These are phyloP conservation scores for Lecanicillium sp. DNA, from an alignment of 2,329 filamentous ascomycete species.

Conservation along the genomic window DNA sequence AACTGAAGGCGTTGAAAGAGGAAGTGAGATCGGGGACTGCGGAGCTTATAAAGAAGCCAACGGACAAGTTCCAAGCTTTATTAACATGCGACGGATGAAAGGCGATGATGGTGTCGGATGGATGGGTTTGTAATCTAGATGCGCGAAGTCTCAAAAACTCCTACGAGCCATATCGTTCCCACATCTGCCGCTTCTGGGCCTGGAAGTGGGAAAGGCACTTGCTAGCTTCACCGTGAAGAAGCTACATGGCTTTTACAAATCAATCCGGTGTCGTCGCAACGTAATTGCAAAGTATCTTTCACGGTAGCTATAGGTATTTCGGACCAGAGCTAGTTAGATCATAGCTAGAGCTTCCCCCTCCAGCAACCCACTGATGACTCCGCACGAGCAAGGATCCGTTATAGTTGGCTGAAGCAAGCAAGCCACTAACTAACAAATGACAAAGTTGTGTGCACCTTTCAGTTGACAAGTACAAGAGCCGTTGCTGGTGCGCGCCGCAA, in stretches of 20 bases:
- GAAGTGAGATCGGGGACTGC: no score
- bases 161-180: constrained; percentile 1
- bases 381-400: not conserved
- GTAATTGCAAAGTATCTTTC: constrained; percentile 1
- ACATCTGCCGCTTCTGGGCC: not conserved
- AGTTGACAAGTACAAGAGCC: no score
- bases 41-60: no score
- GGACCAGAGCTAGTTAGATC: not conserved
- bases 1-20: no score
- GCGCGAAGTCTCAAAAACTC: constrained; percentile 1
- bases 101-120: constrained; percentile 6
- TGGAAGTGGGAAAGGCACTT: not conserved
- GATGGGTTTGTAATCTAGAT: constrained; percentile 13
- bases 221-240: not conserved
- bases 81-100: not conserved
- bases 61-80: no score
- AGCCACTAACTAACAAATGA: no score
- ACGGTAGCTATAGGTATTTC: constrained; percentile 3
- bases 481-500: no score
- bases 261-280: not conserved
- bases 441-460: no score
- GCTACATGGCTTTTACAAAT: not conserved
- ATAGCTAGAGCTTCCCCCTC: not conserved
- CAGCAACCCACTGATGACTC: not conserved
- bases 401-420: not conserved